Percentiles rank a stretch among this genome's conserved stretches.
Conservation (phyloP, 306 rosid genomes). For the Rosa rugosa region DNA sequence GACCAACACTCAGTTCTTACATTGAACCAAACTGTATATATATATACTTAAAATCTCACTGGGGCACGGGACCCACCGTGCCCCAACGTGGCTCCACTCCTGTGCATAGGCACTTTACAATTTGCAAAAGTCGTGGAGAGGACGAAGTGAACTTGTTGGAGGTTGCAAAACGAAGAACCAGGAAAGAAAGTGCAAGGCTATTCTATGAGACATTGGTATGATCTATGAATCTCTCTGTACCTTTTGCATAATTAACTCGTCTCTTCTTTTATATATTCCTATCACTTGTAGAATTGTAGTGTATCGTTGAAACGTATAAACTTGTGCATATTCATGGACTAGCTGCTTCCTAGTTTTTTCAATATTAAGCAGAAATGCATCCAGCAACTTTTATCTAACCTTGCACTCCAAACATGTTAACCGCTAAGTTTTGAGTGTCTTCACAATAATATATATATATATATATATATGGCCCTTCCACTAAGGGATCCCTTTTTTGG, state of each 20-base stretch:
- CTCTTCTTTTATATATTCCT: background rate
- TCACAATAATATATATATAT: background rate
- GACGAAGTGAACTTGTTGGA: conserved; percentile 47
- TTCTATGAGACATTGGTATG: conserved; percentile 88
- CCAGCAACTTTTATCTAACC: background rate
- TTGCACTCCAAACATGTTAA: background rate
- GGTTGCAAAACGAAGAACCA: conserved; percentile 33
- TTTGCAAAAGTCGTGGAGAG: conserved; percentile 15
- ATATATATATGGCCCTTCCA: too few species aligned
- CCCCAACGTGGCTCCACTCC: too few species aligned
- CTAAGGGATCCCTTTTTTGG: too few species aligned
- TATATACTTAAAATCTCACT: too few species aligned
- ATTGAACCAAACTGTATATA: too few species aligned
- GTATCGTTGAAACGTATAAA: background rate
- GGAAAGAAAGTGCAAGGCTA: conserved; percentile 66
- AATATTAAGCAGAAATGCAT: background rate
- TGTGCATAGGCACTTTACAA: conserved; percentile 39
- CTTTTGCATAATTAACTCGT: background rate
- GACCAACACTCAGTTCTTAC: too few species aligned
- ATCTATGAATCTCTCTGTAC: background rate
- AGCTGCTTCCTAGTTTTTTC: too few species aligned
- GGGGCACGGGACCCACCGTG: too few species aligned
- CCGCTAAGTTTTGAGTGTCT: conserved; percentile 7
- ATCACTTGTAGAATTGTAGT: background rate
- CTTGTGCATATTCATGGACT: background rate